A percentile compares a stretch with the other conserved stretches of the same genome.
Evolutionary conservation across 1,284 basidiomycete species (phyloP).

Genomic region (Dichomitus squalens): DNA sequence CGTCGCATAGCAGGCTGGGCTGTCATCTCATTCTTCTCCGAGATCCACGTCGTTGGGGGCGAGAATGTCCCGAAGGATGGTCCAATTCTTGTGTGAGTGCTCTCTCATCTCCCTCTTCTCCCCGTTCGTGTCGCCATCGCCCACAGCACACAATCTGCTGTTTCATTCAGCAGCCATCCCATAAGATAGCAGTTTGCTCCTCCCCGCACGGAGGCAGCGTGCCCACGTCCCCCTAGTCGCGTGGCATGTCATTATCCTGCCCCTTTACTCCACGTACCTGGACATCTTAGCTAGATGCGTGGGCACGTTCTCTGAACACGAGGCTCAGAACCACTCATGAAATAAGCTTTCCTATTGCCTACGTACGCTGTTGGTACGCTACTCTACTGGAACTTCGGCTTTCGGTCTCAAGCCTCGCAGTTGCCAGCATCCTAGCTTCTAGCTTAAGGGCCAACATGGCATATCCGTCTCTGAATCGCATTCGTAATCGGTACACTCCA

Average conservation of each 20-base stretch:
- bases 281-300: background rate
- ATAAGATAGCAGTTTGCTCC: background rate
- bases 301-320: background rate
- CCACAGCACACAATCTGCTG: background rate
- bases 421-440: background rate
- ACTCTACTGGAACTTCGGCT: background rate
- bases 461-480: background rate
- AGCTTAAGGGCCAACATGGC: background rate
- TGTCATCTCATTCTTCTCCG: constrained; percentile 83
- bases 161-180: background rate
- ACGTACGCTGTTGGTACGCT: background rate
- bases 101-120: background rate
- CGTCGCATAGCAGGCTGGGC: constrained; percentile 74
- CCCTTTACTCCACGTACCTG: constrained; percentile 2
- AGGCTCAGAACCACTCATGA: background rate
- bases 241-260: constrained; percentile 5
- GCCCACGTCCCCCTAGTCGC: background rate
- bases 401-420: background rate
- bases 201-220: background rate
- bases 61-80: constrained; percentile 86
- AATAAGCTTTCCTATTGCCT: background rate
- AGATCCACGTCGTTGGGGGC: constrained; percentile 80
- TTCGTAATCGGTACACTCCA: too few relatives aligned
- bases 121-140: background rate
- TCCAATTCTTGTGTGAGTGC: constrained; percentile 84